These are phyloP conservation scores for Phoma sp. DNA, from an alignment of 2,329 filamentous ascomycete species.

Conservation along the genomic window DNA sequence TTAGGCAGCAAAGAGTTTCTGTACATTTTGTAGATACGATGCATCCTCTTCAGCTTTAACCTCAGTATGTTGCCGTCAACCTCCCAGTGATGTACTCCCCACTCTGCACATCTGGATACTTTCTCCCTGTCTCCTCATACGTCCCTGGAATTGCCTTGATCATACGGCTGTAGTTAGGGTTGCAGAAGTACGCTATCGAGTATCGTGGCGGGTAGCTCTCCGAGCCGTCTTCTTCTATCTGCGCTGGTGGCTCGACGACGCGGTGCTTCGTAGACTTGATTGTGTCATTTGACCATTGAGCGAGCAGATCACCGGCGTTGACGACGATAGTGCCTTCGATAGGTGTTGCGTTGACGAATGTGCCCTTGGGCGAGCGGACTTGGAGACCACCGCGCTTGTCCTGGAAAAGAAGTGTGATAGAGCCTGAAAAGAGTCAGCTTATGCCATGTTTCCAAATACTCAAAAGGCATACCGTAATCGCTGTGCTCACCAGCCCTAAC, in stretches of 20 bases:
- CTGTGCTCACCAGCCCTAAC: constrained; percentile 81
- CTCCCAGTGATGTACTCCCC: constrained; percentile 82
- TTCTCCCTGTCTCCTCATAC: constrained; percentile 71
- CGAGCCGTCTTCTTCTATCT: constrained; percentile 53
- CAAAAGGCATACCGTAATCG: constrained; percentile 57
- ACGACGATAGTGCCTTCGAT: constrained; percentile 83
- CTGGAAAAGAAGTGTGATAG: constrained; percentile 53
- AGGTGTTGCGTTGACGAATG: constrained; percentile 82
- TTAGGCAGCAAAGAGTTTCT: too few species aligned
- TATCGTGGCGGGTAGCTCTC: constrained; percentile 74
- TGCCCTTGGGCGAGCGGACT: constrained; percentile 72
- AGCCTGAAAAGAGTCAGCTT: constrained; percentile 39
- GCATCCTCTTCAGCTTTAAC: too few species aligned
- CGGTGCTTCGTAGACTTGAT: constrained; percentile 91
- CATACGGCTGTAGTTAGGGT: constrained; percentile 75
- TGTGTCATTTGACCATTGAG: constrained; percentile 87
- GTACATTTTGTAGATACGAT: too few species aligned
- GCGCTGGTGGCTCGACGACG: constrained; percentile 79
- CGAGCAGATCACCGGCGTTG: constrained; percentile 86
- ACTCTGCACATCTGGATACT: constrained; percentile 78
- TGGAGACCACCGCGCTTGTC: constrained; percentile 64
- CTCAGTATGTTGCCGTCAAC: constrained; percentile 69
- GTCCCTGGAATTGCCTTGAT: constrained; percentile 86
- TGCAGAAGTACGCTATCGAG: constrained; percentile 92
- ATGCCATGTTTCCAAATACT: rapidly evolving